Base-by-base conservation (phyloP, 2,329 filamentous ascomycete species). In the Chrysoporthe austroafricana region DNA sequence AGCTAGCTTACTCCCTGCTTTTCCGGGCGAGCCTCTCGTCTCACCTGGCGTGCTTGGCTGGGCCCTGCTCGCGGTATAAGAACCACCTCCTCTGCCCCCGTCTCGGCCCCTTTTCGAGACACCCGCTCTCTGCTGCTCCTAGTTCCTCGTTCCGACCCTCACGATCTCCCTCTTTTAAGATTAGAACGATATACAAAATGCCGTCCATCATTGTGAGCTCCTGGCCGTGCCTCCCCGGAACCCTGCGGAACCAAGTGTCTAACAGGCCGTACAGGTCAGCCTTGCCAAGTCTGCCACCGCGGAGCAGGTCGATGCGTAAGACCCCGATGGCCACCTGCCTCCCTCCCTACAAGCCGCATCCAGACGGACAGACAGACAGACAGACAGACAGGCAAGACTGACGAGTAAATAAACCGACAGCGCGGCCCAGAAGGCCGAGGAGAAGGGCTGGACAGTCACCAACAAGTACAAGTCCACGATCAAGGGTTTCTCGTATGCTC, bases 401-500 rank as follows among this genome's bases (percentile, higher is more conserved):
- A 59, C 26, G 26, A 26, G 26, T 56, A 39, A 44, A 34, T 13
- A 21, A 56, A 54, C 18, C 14, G 18, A 54, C 74, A 94, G 91
- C 63, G 91, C 91, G 70, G 97, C 97, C 88, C 82, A 94, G 78
- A 82, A 90, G 68, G 91, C 90, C 73, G 81, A 78, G 69, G 86
- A 90, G 54, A 88, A 95, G 77, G 95, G 95, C 76, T 95, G 94
- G 77, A 88, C 88, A 79, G 96, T 98, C 81, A 88, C 82, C 66
- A 89, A 96, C 74, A 92, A 96, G 78, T 97, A 93, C 84, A 70
- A 64, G 44, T 90, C 82, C 70, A 81, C 97, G 74, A 94, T 97
- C 86, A 96, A 95, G 83, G 94, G 91, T 68, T 97, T 97, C 83
- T 90, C 92, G 95, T 97, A 88, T 73, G 92, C 84, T 59, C 44